Percentiles rank a stretch among this genome's conserved stretches.
phyloP scores from a whole-genome alignment of 129 eudicot species.

The Lactuca saligna region DNA sequence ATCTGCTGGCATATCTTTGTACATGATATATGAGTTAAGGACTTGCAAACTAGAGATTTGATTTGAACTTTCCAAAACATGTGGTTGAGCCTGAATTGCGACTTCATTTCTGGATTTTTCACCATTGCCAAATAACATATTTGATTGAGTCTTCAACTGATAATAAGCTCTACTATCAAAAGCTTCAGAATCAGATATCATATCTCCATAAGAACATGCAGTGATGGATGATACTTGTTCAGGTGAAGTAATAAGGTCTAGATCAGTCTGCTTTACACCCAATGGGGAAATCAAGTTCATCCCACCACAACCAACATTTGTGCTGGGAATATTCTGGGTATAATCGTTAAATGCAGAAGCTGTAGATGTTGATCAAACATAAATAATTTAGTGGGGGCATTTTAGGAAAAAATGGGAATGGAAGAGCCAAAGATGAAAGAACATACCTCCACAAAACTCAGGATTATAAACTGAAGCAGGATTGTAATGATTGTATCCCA shows the following conservation, averaged over 20 bases:
- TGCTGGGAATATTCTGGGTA: neutral
- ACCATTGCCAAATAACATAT: conserved; percentile 2
- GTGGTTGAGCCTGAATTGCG: conserved; percentile 9
- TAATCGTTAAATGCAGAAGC: conserved; percentile 31
- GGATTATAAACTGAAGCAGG: conserved; percentile 6
- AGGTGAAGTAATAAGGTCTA: conserved; percentile 44
- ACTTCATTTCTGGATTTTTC: conserved; percentile 7
- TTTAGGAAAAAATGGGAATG: neutral
- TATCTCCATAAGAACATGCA: conserved; percentile 44
- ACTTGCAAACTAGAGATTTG: conserved; percentile 20
- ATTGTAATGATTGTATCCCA: conserved; percentile 15
- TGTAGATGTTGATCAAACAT: conserved; percentile 28
- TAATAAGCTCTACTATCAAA: conserved; percentile 40
- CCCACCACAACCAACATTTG: conserved; percentile 30
- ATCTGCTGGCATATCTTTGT: conserved; percentile 38
- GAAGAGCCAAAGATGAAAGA: conserved; percentile 13
- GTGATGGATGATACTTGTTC: conserved; percentile 54
- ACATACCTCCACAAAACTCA: conserved; percentile 38
- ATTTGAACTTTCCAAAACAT: conserved; percentile 24
- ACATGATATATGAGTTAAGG: conserved; percentile 38
- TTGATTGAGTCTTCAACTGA: conserved; percentile 16
- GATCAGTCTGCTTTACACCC: conserved; percentile 38
- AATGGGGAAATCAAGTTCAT: conserved; percentile 22
- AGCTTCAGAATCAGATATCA: conserved; percentile 39
- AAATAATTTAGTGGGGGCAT: neutral